phyloP scores from a whole-genome alignment of 2,329 filamentous ascomycete species.

The Fusarium sp. region DNA sequence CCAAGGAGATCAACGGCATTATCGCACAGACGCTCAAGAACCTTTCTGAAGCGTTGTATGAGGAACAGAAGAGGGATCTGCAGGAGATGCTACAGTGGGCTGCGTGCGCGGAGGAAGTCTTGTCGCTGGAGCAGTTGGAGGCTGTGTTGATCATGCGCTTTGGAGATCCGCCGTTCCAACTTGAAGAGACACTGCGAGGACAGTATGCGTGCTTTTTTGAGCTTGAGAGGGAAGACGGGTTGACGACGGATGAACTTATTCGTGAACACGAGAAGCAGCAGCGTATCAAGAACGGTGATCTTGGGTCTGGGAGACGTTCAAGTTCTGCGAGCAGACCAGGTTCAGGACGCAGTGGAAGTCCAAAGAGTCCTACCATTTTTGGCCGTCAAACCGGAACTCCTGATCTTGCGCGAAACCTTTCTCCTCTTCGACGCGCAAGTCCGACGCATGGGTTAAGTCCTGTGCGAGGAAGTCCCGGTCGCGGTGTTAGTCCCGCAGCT shows the following conservation, averaged over 20 bases:
- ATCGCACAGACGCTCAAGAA: slow-evolving; percentile 56
- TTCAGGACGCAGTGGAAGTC: slow-evolving; percentile 36
- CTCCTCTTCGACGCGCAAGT: slow-evolving; percentile 30
- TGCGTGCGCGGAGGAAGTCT: slow-evolving; percentile 57
- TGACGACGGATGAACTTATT: slow-evolving; percentile 57
- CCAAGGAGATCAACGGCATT: slow-evolving; percentile 58
- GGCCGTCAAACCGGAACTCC: slow-evolving; percentile 20
- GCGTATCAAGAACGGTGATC: slow-evolving; percentile 35
- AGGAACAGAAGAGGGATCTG: slow-evolving; percentile 56
- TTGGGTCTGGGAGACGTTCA: slow-evolving; percentile 31
- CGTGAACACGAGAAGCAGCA: slow-evolving; percentile 53
- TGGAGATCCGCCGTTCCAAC: slow-evolving; percentile 54
- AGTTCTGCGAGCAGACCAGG: slow-evolving; percentile 42
- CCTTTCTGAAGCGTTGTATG: slow-evolving; percentile 55
- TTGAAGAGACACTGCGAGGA: slow-evolving; percentile 58
- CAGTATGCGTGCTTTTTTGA: slow-evolving; percentile 62
- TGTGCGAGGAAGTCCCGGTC: slow-evolving; percentile 24
- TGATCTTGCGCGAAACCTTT: slow-evolving; percentile 40
- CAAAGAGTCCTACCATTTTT: slow-evolving; percentile 26
- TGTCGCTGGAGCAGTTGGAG: slow-evolving; percentile 60
- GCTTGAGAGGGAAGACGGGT: slow-evolving; percentile 58
- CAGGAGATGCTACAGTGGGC: slow-evolving; percentile 62
- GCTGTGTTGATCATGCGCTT: slow-evolving; percentile 57
- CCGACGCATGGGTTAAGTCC: slow-evolving; percentile 28
- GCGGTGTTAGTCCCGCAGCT: slow-evolving; percentile 45